Conservation (phyloP, 441 rosid genomes). For the Viola pubescens region DNA sequence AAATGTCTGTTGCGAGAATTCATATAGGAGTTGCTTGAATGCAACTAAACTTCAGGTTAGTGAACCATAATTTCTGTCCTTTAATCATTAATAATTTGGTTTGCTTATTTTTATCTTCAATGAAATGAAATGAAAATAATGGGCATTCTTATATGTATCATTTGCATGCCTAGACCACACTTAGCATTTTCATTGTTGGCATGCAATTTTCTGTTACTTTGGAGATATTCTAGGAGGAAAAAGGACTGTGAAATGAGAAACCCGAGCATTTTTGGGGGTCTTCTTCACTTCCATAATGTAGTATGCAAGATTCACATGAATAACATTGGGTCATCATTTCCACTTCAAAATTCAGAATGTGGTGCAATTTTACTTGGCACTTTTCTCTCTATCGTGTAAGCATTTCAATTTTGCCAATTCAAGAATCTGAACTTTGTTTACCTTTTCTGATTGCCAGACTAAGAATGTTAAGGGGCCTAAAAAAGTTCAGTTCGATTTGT, state of each 20-base stretch:
- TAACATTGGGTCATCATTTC: background rate
- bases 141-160: no score
- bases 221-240: no score
- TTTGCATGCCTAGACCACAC: no score
- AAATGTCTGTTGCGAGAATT: conserved; percentile 42
- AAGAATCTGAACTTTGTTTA: conserved; percentile 7
- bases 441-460: conserved; percentile 24
- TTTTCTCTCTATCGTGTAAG: background rate
- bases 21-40: conserved; percentile 39
- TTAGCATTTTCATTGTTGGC: no score
- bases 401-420: background rate
- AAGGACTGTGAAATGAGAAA: no score
- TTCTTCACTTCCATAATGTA: no score
- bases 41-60: conserved; percentile 53
- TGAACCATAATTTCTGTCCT: conserved; percentile 8
- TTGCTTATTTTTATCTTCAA: background rate
- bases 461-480: conserved; percentile 33
- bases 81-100: no score
- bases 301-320: no score
- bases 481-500: conserved; percentile 23
- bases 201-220: no score
- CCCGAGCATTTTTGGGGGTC: no score
- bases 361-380: conserved; percentile 1
- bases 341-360: background rate
- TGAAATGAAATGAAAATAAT: no score